These are phyloP conservation scores for Pneumocystis canis DNA, from an alignment of 1,139 yeast genomes.

Conservation along the genomic window DNA sequence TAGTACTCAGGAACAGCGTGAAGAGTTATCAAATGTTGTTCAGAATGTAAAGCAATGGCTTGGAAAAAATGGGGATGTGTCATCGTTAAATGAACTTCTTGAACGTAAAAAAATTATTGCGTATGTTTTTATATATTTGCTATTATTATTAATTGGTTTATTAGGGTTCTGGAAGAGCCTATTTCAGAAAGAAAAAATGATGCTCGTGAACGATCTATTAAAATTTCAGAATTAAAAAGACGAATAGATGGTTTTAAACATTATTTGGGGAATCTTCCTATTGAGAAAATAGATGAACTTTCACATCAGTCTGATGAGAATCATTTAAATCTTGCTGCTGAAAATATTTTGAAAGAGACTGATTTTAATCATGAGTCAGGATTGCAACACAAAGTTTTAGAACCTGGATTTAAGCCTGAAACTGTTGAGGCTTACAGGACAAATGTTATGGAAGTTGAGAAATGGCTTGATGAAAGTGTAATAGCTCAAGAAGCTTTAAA, in stretches of 20 bases:
- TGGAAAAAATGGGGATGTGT: constrained; percentile 53
- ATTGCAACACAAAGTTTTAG: constrained; percentile 2
- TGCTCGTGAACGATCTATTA: constrained; percentile 7
- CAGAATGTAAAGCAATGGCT: constrained; percentile 47
- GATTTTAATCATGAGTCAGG: not conserved
- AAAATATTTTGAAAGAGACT: not conserved
- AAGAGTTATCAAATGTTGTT: constrained; percentile 7
- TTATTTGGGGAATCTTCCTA: constrained; percentile 14
- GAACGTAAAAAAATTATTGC: constrained; percentile 24
- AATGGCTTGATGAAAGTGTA: constrained; percentile 10
- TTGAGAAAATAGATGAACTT: constrained; percentile 6
- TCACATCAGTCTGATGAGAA: constrained; percentile 2
- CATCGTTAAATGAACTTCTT: constrained; percentile 32
- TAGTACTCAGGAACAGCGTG: constrained; percentile 15
- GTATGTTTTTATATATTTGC: constrained; percentile 9
- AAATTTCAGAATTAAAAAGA: constrained; percentile 8
- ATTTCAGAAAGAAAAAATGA: constrained; percentile 15
- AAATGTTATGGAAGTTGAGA: constrained; percentile 5
- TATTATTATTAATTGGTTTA: not conserved
- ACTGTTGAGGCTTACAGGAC: constrained; percentile 6
- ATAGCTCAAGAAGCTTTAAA: constrained; percentile 7
- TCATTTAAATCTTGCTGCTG: not conserved
- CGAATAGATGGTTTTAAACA: constrained; percentile 15
- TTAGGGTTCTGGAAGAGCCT: constrained; percentile 13
- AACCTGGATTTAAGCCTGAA: constrained; percentile 10